Evolutionary conservation across 768 basidiomycete species (phyloP).

Genomic region (Trametes elegans): DNA sequence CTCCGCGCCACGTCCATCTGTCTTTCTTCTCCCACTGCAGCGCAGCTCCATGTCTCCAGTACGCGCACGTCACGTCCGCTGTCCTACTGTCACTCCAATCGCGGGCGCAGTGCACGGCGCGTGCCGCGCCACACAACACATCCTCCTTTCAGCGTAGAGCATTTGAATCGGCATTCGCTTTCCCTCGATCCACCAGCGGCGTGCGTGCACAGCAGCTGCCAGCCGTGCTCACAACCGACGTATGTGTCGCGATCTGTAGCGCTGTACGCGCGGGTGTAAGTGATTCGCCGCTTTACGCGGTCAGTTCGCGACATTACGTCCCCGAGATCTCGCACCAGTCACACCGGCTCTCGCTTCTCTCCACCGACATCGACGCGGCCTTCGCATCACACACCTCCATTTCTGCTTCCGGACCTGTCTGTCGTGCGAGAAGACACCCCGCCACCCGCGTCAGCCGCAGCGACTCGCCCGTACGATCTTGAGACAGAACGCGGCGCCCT

Average conservation of each 20-base stretch:
- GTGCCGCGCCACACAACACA: no score
- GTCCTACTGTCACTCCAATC: background rate
- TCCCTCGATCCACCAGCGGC: background rate
- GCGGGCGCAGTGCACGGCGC: no score
- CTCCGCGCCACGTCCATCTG: background rate
- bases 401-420: background rate
- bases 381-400: background rate
- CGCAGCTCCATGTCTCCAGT: background rate
- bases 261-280: background rate
- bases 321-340: conserved; percentile 1
- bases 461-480: no score
- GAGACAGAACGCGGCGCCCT: no score
- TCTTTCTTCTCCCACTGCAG: background rate
- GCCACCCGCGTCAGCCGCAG: no score
- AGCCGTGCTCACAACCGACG: background rate
- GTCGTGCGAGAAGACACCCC: no score
- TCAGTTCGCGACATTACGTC: background rate
- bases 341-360: background rate
- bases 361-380: background rate
- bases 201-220: background rate
- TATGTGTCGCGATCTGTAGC: background rate
- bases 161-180: no score
- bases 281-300: background rate
- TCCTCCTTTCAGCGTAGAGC: no score
- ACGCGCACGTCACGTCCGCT: background rate